These are phyloP conservation scores for Tetrastigma voinierianum DNA, from an alignment of 164 flowering plant genomes.

Conservation along the genomic window DNA sequence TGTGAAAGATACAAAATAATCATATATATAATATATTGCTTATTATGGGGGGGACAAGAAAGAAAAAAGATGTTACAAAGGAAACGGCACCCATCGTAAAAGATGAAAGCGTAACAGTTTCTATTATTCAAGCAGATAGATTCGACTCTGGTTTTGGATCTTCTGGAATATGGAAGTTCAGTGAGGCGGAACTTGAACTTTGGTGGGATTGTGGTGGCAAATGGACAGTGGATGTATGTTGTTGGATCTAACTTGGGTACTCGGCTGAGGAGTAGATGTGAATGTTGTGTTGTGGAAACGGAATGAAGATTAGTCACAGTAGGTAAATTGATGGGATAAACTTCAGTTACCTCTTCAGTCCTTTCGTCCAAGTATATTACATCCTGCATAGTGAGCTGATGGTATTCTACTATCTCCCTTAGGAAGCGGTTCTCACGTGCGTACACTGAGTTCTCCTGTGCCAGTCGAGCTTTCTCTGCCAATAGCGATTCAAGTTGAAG, in stretches of 20 bases:
- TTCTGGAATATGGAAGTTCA: background rate
- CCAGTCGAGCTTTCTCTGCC: conserved; percentile 92
- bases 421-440: conserved; percentile 93
- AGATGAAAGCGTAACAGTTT: background rate
- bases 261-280: conserved; percentile 13
- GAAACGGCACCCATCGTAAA: too few species aligned
- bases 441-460: conserved; percentile 82
- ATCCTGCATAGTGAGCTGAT: conserved; percentile 95
- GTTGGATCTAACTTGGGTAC: conserved; percentile 6
- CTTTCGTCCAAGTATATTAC: conserved; percentile 87
- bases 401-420: conserved; percentile 90
- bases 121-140: conserved; percentile 11
- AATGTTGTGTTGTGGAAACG: conserved; percentile 14
- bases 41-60: background rate
- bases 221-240: conserved; percentile 8
- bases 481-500: too few species aligned
- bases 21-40: conserved; percentile 1
- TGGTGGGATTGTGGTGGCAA: conserved; percentile 7
- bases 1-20: background rate
- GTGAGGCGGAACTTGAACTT: conserved; percentile 2
- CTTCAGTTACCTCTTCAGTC: conserved; percentile 83
- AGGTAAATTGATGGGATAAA: conserved; percentile 39
- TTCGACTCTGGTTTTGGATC: conserved; percentile 1
- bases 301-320: conserved; percentile 24
- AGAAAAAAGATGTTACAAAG: background rate